A percentile compares a stretch with the other conserved stretches of the same genome.
phyloP scores from a whole-genome alignment of 2,329 filamentous ascomycete genomes.

The Atkinsonella texensis region DNA sequence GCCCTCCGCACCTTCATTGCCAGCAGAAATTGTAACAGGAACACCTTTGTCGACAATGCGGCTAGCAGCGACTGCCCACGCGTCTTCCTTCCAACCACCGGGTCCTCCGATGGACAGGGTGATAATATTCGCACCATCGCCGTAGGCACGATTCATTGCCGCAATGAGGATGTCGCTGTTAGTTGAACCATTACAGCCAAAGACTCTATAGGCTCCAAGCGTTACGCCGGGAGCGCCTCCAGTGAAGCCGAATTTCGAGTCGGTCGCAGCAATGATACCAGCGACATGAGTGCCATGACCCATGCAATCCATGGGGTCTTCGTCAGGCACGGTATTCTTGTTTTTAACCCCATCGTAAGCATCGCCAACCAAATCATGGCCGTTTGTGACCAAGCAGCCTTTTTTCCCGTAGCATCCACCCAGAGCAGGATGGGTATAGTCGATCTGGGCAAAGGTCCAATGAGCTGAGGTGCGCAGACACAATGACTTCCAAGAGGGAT shows the following conservation, averaged over 20 bases:
- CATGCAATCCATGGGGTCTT: slow-evolving; percentile 25
- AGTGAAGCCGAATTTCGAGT: slow-evolving; percentile 23
- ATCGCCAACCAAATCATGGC: slow-evolving; percentile 32
- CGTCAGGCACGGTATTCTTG: slow-evolving; percentile 20
- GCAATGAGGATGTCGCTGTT: slow-evolving; percentile 26
- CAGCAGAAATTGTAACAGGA: slow-evolving; percentile 27
- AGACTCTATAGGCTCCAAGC: slow-evolving; percentile 26
- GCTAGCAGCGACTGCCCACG: slow-evolving; percentile 24
- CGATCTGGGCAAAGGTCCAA: slow-evolving; percentile 21
- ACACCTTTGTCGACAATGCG: slow-evolving; percentile 31
- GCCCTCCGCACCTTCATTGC: slow-evolving; percentile 31
- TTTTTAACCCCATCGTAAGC: slow-evolving; percentile 12
- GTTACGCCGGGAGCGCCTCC: slow-evolving; percentile 27
- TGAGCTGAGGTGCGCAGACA: not conserved
- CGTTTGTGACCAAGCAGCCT: slow-evolving; percentile 31
- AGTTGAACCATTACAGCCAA: slow-evolving; percentile 19
- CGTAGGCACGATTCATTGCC: slow-evolving; percentile 27
- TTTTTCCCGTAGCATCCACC: slow-evolving; percentile 34
- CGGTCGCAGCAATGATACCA: slow-evolving; percentile 31
- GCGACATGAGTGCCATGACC: slow-evolving; percentile 34
- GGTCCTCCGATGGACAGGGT: slow-evolving; percentile 23
- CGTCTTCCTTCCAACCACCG: slow-evolving; percentile 18
- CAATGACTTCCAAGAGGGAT: too few relatives aligned
- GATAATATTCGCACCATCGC: slow-evolving; percentile 27
- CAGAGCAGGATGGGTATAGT: slow-evolving; percentile 50